A percentile compares a stretch with the other conserved stretches of the same genome.
phyloP scores from a whole-genome alignment of 495 filamentous ascomycete species.

The Annulohypoxylon nitens region DNA sequence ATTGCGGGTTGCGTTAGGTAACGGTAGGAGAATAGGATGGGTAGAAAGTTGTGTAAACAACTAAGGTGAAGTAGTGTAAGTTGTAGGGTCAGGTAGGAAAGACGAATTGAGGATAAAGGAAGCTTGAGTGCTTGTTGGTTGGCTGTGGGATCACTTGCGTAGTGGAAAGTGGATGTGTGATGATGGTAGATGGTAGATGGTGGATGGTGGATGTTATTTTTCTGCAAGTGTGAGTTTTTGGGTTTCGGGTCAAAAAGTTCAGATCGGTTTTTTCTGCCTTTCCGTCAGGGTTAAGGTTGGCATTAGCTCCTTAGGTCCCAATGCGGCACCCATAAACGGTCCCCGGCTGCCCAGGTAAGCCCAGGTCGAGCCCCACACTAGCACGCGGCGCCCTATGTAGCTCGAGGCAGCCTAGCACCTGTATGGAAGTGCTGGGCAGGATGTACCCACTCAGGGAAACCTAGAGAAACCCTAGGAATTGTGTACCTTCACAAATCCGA shows the following conservation, averaged over 20 bases:
- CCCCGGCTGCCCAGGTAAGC: conserved; percentile 9
- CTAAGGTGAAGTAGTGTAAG: conserved; percentile 8
- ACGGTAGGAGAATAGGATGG: conserved; percentile 10
- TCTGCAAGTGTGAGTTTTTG: conserved; percentile 36
- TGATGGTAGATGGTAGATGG: too few species aligned
- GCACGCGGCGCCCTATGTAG: conserved; percentile 4
- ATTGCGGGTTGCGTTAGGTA: conserved; percentile 1
- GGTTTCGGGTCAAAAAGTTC: conserved; percentile 21
- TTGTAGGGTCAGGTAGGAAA: conserved; percentile 15
- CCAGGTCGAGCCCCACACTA: not conserved
- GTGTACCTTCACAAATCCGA: not conserved
- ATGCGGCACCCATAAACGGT: conserved; percentile 1
- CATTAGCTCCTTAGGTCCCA: conserved; percentile 20
- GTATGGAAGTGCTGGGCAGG: not conserved
- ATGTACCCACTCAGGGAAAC: conserved; percentile 46
- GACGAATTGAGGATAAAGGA: conserved; percentile 4
- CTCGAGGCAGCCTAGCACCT: not conserved
- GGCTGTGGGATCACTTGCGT: not conserved
- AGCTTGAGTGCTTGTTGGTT: conserved; percentile 23
- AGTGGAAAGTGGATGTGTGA: not conserved
- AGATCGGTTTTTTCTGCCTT: conserved; percentile 30
- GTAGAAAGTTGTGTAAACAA: not conserved
- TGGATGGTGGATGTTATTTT: conserved; percentile 13
- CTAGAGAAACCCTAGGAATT: conserved; percentile 48
- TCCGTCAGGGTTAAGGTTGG: conserved; percentile 22